Conservation (phyloP, 1,284 basidiomycete species). For the Rhizoctonia solani region DNA sequence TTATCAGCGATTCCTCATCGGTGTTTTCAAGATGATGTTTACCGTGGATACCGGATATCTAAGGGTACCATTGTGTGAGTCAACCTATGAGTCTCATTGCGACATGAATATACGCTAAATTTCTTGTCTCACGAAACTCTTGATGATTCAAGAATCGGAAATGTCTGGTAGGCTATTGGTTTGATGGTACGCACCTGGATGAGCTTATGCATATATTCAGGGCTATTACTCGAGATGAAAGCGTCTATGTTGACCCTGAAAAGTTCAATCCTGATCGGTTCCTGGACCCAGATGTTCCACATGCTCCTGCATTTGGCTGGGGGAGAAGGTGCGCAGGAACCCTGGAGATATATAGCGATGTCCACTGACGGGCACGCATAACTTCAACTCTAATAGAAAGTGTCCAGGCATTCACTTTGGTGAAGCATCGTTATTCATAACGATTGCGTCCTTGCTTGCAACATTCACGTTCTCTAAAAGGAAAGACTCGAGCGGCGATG, state of each 20-base stretch:
- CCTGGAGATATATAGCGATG: not conserved
- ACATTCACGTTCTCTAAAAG: slow-evolving; percentile 8
- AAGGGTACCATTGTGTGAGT: slow-evolving; percentile 21
- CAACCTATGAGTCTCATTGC: not conserved
- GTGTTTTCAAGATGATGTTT: slow-evolving; percentile 23
- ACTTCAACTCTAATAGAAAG: too few species aligned
- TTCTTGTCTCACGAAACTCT: not conserved
- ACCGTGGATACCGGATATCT: not conserved
- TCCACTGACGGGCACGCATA: not conserved
- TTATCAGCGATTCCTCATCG: slow-evolving; percentile 10
- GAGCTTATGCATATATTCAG: slow-evolving; percentile 1
- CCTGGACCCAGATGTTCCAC: slow-evolving; percentile 2
- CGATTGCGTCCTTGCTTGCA: not conserved
- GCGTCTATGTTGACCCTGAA: slow-evolving; percentile 33
- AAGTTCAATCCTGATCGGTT: slow-evolving; percentile 39
- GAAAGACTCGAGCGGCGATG: not conserved
- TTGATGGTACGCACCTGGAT: not conserved
- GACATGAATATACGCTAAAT: not conserved
- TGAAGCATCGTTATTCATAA: not conserved
- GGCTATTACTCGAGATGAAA: slow-evolving; percentile 34
- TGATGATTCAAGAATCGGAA: slow-evolving; percentile 10
- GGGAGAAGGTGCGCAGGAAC: not conserved
- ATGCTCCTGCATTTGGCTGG: slow-evolving; percentile 3
- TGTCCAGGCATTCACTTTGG: too few species aligned
- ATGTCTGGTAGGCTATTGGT: slow-evolving; percentile 9